These are phyloP conservation scores for Trametes elegans DNA, from an alignment of 768 basidiomycete genomes.

Conservation along the genomic window DNA sequence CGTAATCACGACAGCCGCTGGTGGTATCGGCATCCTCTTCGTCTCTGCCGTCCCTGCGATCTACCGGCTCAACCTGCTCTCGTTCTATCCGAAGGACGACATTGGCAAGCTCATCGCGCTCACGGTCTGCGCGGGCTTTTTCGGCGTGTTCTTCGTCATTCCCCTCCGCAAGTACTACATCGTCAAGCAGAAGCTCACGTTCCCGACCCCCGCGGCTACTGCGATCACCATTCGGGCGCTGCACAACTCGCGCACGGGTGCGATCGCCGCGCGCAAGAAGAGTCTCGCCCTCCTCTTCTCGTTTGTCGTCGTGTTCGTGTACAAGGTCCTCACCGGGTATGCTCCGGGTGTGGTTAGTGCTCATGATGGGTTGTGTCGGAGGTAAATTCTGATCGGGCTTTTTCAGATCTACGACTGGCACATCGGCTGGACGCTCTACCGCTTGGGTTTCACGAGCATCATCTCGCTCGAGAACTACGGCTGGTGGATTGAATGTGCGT, in stretches of 20 bases:
- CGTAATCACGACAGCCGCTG: constrained; percentile 40
- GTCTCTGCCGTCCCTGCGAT: constrained; percentile 61
- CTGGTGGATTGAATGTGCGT: constrained; percentile 52
- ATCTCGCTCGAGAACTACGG: constrained; percentile 59
- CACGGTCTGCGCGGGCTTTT: constrained; percentile 53
- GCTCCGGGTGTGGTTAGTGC: constrained; percentile 53
- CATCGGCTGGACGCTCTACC: constrained; percentile 57
- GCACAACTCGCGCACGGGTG: constrained; percentile 50
- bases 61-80: constrained; percentile 52
- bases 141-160: constrained; percentile 66
- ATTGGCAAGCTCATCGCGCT: constrained; percentile 56
- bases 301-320: constrained; percentile 47
- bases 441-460: constrained; percentile 58
- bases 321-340: constrained; percentile 55
- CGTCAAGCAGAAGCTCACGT: constrained; percentile 58
- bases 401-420: constrained; percentile 59
- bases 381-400: neutral
- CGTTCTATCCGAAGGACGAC: constrained; percentile 45
- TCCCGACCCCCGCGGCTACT: constrained; percentile 65
- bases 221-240: constrained; percentile 63
- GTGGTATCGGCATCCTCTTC: constrained; percentile 58
- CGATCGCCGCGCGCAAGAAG: constrained; percentile 53
- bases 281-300: constrained; percentile 46
- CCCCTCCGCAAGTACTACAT: constrained; percentile 63
- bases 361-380: neutral